Evolutionary conservation across 2,329 filamentous ascomycete species (phyloP), one percentile per base, ranked within the genome.

Genomic region (Aspergillus phoenicis): DNA sequence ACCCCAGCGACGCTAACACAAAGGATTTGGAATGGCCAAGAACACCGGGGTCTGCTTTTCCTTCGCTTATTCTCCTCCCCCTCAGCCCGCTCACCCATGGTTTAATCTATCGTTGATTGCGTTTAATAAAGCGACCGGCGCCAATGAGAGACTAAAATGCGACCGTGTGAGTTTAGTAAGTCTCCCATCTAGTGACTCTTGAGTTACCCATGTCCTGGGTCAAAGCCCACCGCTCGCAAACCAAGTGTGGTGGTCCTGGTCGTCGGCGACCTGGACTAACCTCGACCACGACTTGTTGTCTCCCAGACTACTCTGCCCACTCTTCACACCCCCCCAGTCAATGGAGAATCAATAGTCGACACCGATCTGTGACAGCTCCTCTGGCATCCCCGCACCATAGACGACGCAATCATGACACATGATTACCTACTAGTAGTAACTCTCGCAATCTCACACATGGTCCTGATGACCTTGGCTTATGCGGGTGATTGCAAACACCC

Each of bases 1-100:
- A 55, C 13, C 53, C 26, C 30, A 36, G 22, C 43, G 33, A n/a
- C 28, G 52, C 59, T 56, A 49, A 55, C 17, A 24, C 26, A 5
- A 30, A 52, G 52, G 56, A 63, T 61, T 63, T 63, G 56, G 26
- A 61, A 57, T 54, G 52, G 43, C 33, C 33, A 36, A 36, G 33
- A 36, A 11, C 11, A 22, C 36, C 36, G 30, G 30, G 43, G 39
- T 17, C 30, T 30, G 26, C 43, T 15, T 26, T n/a, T 24, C 22
- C 28, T 30, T 51, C 45, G 52, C 39, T 45, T 43, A n/a, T 45
- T 26, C 38, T 20, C 11, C 8, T 36, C 11, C 24, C n/a, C 30
- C 43, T 56, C 33, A 56, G 28, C 47, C 30, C 47, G 26, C 47
- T 5, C 24, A 30, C 47, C 47, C 47, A 28, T 30, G 26, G 41